Evolutionary conservation across 164 flowering plant species (phyloP).

Genomic region (Tetrastigma voinierianum): DNA sequence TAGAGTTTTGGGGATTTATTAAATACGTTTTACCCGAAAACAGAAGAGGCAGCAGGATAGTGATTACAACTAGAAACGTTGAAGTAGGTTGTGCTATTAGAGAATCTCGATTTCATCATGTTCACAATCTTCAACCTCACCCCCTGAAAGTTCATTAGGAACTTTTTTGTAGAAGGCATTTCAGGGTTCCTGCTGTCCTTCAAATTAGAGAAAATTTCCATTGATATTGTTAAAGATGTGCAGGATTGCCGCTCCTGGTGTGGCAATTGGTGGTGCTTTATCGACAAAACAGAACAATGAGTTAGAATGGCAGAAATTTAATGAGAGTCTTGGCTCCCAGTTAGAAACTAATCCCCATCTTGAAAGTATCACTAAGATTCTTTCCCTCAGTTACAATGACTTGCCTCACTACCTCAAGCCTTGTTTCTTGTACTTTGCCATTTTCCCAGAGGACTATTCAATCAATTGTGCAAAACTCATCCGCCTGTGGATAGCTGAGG

Average conservation of each 20-base stretch:
- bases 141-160: neutral
- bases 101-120: neutral
- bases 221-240: slow-evolving; percentile 9
- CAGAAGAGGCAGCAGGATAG: neutral
- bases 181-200: neutral
- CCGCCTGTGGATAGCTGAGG: slow-evolving; percentile 16
- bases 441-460: slow-evolving; percentile 16
- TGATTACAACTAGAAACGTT: neutral
- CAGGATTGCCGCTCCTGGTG: slow-evolving; percentile 11
- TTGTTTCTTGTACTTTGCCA: slow-evolving; percentile 5
- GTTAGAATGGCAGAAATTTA: too few relatives aligned
- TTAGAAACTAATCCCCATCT: slow-evolving; percentile 3
- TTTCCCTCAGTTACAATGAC: slow-evolving; percentile 14
- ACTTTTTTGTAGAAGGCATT: slow-evolving; percentile 3
- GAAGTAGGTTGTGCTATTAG: neutral
- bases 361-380: neutral
- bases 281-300: too few relatives aligned
- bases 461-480: slow-evolving; percentile 3
- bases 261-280: slow-evolving; percentile 1
- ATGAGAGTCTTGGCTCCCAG: too few relatives aligned
- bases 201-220: neutral
- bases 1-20: neutral
- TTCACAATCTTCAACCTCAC: too few relatives aligned
- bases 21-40: neutral
- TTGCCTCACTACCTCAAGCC: slow-evolving; percentile 9